These are phyloP conservation scores for Mycena haematopus DNA, from an alignment of 768 basidiomycete species.

Conservation along the genomic window DNA sequence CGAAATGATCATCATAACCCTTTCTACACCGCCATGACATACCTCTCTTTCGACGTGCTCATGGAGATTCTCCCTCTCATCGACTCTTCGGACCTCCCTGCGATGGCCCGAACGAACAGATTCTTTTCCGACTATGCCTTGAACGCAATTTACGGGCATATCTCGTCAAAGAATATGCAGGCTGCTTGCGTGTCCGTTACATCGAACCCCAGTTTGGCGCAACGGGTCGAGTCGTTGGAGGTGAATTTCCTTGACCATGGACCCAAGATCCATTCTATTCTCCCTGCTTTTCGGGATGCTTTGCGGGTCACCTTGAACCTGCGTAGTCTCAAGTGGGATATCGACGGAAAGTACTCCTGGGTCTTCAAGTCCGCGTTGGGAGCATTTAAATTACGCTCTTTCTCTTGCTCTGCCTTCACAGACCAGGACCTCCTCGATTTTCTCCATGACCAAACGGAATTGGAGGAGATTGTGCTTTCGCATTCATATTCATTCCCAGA, in stretches of 20 bases:
- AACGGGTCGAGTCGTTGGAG: slow-evolving; percentile 14
- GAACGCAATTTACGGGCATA: slow-evolving; percentile 15
- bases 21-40: slow-evolving; percentile 19
- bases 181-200: slow-evolving; percentile 15
- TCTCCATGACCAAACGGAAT: slow-evolving; percentile 15
- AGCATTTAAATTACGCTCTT: slow-evolving; percentile 19
- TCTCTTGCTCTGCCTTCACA: slow-evolving; percentile 13
- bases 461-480: slow-evolving; percentile 20
- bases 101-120: slow-evolving; percentile 17
- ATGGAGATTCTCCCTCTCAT: slow-evolving; percentile 25
- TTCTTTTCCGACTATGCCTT: slow-evolving; percentile 17
- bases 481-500: slow-evolving; percentile 19
- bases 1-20: slow-evolving; percentile 5
- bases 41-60: slow-evolving; percentile 23
- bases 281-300: slow-evolving; percentile 14
- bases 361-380: slow-evolving; percentile 2
- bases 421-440: slow-evolving; percentile 14
- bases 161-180: slow-evolving; percentile 5
- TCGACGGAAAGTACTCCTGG: slow-evolving; percentile 14
- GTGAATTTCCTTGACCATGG: slow-evolving; percentile 3
- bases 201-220: slow-evolving; percentile 17
- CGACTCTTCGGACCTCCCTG: slow-evolving; percentile 9
- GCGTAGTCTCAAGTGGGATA: slow-evolving; percentile 13
- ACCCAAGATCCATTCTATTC: not conserved
- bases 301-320: slow-evolving; percentile 14